These are phyloP conservation scores for Geranomyces michiganensis DNA, from an alignment of 192 early-diverging fungal genomes.

Conservation along the genomic window DNA sequence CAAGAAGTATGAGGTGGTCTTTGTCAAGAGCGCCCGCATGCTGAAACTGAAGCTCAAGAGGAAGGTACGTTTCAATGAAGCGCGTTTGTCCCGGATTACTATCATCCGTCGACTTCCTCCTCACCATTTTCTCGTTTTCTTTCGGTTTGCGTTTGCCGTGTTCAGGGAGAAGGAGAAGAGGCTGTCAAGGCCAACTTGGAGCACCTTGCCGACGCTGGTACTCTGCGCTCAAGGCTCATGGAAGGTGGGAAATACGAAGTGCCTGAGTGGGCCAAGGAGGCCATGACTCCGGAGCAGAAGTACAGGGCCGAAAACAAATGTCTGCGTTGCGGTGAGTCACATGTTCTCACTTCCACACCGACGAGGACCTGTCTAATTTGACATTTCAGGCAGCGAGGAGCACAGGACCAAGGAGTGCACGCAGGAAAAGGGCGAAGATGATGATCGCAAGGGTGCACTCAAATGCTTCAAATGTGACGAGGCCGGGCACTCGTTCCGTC, in stretches of 20 bases:
- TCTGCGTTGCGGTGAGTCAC: conserved; percentile 19
- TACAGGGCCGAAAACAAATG: conserved; percentile 10
- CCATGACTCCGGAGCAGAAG: conserved; percentile 14
- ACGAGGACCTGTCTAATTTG: neutral
- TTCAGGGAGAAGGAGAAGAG: neutral
- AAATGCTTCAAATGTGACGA: conserved; percentile 19
- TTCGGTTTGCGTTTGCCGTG: too few species aligned
- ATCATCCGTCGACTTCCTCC: too few species aligned
- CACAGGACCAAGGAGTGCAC: conserved; percentile 24
- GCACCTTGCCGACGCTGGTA: conserved; percentile 19
- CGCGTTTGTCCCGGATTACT: too few species aligned
- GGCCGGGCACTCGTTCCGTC: conserved; percentile 4
- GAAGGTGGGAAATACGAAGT: conserved; percentile 17
- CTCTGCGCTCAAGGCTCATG: conserved; percentile 2
- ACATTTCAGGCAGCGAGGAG: neutral
- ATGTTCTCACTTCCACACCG: neutral
- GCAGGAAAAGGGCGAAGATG: neutral
- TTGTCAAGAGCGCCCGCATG: conserved; percentile 18
- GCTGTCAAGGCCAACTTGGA: neutral
- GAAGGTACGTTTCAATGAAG: neutral
- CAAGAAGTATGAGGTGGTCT: conserved; percentile 19
- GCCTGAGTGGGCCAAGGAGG: conserved; percentile 15
- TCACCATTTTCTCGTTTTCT: too few species aligned
- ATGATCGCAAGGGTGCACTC: neutral
- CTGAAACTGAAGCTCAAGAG: conserved; percentile 20